Conservation (phyloP, 306 rosid genomes). For the Quercus aquifolioides region DNA sequence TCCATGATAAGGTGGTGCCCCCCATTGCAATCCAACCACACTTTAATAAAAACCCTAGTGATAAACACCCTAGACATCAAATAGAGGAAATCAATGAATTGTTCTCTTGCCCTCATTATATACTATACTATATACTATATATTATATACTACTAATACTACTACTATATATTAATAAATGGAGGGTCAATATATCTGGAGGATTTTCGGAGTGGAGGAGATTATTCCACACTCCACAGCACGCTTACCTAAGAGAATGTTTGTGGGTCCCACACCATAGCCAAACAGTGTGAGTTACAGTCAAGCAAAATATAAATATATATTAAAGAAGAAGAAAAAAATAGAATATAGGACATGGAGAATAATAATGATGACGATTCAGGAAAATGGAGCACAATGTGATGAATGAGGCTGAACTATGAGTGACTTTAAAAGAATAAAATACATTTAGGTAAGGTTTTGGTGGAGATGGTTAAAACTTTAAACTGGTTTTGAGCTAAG, state of each 20-base stretch:
- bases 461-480: background rate
- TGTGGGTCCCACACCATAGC: slow-evolving; percentile 52
- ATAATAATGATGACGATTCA: slow-evolving; percentile 30
- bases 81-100: background rate
- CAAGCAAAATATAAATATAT: background rate
- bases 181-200: slow-evolving; percentile 19
- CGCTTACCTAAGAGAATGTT: slow-evolving; percentile 65
- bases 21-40: background rate
- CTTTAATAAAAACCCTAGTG: slow-evolving; percentile 1
- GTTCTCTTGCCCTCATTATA: background rate
- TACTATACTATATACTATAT: background rate
- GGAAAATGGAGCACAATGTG: slow-evolving; percentile 18
- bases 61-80: slow-evolving; percentile 16
- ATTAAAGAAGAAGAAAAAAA: slow-evolving; percentile 19
- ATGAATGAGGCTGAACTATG: slow-evolving; percentile 4
- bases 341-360: slow-evolving; percentile 20
- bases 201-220: slow-evolving; percentile 37
- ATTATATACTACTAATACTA: background rate
- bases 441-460: background rate
- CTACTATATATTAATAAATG: background rate
- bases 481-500: background rate
- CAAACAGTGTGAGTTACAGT: slow-evolving; percentile 23
- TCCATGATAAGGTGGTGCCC: slow-evolving; percentile 12
- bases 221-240: slow-evolving; percentile 36
- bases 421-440: slow-evolving; percentile 2